These are phyloP conservation scores for Ascocoryne sarcoides DNA, from an alignment of 2,329 filamentous ascomycete species.

Conservation along the genomic window DNA sequence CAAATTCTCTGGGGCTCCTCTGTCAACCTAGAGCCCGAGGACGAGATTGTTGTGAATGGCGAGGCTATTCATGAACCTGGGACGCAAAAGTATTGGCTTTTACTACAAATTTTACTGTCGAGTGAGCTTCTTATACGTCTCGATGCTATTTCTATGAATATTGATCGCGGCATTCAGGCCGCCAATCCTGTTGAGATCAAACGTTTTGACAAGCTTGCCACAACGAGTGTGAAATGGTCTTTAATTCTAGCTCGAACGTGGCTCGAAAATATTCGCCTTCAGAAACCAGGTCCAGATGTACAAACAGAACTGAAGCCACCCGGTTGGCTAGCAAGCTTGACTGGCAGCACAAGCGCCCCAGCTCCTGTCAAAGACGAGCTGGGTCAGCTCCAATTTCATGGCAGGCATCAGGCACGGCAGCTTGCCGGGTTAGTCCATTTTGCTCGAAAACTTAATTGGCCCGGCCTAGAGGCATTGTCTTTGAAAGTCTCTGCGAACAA, in stretches of 20 bases:
- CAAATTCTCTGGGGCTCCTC: constrained; percentile 59
- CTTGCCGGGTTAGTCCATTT: constrained; percentile 55
- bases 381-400: constrained; percentile 28
- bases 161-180: constrained; percentile 43
- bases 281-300: constrained; percentile 32
- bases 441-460: constrained; percentile 54
- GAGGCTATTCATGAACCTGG: constrained; percentile 42
- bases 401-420: constrained; percentile 47
- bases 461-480: constrained; percentile 39
- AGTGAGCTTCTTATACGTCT: constrained; percentile 58
- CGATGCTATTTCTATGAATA: constrained; percentile 52
- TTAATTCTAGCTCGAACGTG: constrained; percentile 54
- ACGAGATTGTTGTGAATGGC: constrained; percentile 43
- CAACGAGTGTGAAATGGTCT: constrained; percentile 56
- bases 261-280: constrained; percentile 59
- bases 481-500: constrained; percentile 26
- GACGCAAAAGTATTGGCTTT: constrained; percentile 58
- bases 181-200: constrained; percentile 49
- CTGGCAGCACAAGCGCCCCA: constrained; percentile 35
- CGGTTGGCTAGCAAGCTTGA: constrained; percentile 49
- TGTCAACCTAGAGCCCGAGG: constrained; percentile 40
- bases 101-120: constrained; percentile 56
- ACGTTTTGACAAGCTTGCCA: constrained; percentile 54
- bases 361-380: constrained; percentile 30
- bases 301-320: constrained; percentile 24